Evolutionary conservation across 768 basidiomycete species (phyloP).

Genomic region (Lactifluus echinatus): DNA sequence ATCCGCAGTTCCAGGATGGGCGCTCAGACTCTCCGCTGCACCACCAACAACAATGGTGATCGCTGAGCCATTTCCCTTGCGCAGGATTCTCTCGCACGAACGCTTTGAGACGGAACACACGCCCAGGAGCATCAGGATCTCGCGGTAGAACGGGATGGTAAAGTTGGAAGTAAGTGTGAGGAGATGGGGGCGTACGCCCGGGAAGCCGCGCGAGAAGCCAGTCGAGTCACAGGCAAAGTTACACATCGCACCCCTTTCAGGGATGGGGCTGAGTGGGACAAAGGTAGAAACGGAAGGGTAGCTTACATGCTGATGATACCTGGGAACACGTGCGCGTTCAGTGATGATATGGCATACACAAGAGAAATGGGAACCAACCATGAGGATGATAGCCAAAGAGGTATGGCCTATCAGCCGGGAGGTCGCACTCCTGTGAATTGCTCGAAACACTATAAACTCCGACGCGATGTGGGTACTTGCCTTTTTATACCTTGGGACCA

Average conservation of each 20-base stretch:
- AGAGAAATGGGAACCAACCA: slow-evolving; percentile 40
- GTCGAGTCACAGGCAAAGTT: slow-evolving; percentile 99
- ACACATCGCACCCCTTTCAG: slow-evolving; percentile 75
- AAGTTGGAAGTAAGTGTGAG: slow-evolving; percentile 90
- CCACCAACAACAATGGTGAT: slow-evolving; percentile 97
- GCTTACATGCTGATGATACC: slow-evolving; percentile 96
- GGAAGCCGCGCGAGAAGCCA: slow-evolving; percentile 82
- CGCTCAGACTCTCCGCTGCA: slow-evolving; percentile 88
- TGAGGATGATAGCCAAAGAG: slow-evolving; percentile 99
- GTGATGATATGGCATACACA: background rate
- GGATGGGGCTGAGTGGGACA: background rate
- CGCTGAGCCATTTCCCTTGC: slow-evolving; percentile 37
- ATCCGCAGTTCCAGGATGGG: slow-evolving; percentile 95
- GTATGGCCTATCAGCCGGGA: slow-evolving; percentile 88
- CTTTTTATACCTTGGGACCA: slow-evolving; percentile 31
- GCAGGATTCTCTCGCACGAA: slow-evolving; percentile 84
- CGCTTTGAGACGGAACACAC: slow-evolving; percentile 88
- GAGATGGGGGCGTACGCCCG: slow-evolving; percentile 88
- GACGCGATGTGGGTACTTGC: slow-evolving; percentile 23
- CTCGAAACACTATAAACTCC: background rate
- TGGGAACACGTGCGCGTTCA: slow-evolving; percentile 24
- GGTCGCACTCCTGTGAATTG: slow-evolving; percentile 62
- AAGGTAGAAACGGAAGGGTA: background rate
- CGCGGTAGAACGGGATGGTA: slow-evolving; percentile 86
- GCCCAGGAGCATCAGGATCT: slow-evolving; percentile 78